Evolutionary conservation across 2,329 filamentous ascomycete species (phyloP).

Genomic region (Xylariaceae sp.): DNA sequence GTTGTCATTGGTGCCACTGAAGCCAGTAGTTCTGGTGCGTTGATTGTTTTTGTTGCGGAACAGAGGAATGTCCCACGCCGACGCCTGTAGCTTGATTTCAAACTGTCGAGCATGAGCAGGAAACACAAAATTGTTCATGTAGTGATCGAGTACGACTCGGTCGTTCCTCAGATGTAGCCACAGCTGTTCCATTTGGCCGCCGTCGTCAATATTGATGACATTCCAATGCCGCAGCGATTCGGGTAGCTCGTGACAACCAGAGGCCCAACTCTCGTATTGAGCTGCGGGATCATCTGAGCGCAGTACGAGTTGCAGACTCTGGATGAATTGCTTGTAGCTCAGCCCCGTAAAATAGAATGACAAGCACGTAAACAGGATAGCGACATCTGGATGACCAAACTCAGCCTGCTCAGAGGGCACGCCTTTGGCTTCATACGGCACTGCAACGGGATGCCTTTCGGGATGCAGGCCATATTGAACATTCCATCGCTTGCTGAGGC

Average conservation of each 20-base stretch:
- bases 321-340: slow-evolving; percentile 38
- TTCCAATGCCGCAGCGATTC: slow-evolving; percentile 31
- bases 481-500: slow-evolving; percentile 52
- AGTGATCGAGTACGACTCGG: slow-evolving; percentile 49
- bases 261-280: slow-evolving; percentile 45
- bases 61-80: slow-evolving; percentile 59
- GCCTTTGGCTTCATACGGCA: slow-evolving; percentile 55
- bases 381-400: slow-evolving; percentile 55
- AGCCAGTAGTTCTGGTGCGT: slow-evolving; percentile 44
- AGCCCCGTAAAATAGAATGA: slow-evolving; percentile 52
- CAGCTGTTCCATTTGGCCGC: slow-evolving; percentile 38
- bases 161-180: slow-evolving; percentile 41
- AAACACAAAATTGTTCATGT: slow-evolving; percentile 56
- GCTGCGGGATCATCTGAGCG: slow-evolving; percentile 42
- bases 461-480: slow-evolving; percentile 56
- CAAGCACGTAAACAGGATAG: slow-evolving; percentile 47
- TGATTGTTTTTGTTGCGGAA: slow-evolving; percentile 12
- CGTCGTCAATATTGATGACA: slow-evolving; percentile 54
- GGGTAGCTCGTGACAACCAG: slow-evolving; percentile 25
- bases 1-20: slow-evolving; percentile 67
- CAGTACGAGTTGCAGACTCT: slow-evolving; percentile 38
- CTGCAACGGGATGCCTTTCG: slow-evolving; percentile 38
- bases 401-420: slow-evolving; percentile 47
- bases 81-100: slow-evolving; percentile 53
- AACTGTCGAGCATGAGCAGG: slow-evolving; percentile 59